Conservation (phyloP, 2,329 filamentous ascomycete species). For the Apiospora hydei region DNA sequence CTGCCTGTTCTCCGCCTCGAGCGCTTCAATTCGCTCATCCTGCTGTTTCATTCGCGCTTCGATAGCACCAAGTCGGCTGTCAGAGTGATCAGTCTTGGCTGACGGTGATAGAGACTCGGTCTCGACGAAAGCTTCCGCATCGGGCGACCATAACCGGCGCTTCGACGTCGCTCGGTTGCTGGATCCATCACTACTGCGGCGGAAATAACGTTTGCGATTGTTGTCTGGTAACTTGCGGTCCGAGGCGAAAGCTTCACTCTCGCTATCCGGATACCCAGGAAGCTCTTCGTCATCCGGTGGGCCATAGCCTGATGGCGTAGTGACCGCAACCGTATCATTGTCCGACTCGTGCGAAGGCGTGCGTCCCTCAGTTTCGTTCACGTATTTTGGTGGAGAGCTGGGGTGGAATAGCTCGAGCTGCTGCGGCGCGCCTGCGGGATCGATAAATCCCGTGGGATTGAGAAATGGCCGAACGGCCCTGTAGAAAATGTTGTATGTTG, state of each 20-base stretch:
- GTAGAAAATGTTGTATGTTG: not conserved
- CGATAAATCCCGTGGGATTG: not conserved
- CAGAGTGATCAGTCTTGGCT: not conserved
- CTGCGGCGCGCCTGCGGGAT: too few species aligned
- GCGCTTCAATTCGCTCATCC: not conserved
- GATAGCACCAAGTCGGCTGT: not conserved
- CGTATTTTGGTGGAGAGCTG: not conserved
- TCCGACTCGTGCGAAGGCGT: not conserved
- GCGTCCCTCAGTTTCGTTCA: not conserved
- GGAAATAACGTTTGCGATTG: not conserved
- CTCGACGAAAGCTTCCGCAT: not conserved
- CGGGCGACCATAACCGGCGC: not conserved
- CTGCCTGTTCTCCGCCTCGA: not conserved
- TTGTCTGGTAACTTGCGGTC: not conserved
- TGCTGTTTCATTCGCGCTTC: not conserved
- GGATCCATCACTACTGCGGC: not conserved
- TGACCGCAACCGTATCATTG: conserved; percentile 6
- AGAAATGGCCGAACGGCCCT: not conserved
- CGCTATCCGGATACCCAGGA: not conserved
- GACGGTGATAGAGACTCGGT: not conserved
- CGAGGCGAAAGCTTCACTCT: not conserved
- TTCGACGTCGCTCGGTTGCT: not conserved
- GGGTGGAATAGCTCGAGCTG: not conserved
- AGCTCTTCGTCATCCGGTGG: not conserved
- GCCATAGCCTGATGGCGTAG: not conserved